Evolutionary conservation across 2,329 filamentous ascomycete genomes (phyloP).

Genomic region (Penicillium decumbens): DNA sequence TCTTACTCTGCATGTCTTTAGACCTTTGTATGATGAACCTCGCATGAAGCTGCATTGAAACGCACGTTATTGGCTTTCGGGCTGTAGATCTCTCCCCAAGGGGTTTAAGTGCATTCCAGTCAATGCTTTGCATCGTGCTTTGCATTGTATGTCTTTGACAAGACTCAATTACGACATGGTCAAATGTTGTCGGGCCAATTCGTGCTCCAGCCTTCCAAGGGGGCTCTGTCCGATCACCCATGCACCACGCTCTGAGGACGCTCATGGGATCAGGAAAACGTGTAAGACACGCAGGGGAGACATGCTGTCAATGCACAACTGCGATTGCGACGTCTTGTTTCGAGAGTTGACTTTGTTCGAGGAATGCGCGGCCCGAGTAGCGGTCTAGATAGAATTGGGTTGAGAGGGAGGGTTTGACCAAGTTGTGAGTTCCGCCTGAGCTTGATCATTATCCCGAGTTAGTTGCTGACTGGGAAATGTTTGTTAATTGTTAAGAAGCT

Average conservation of each 20-base stretch:
- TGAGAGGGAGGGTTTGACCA: neutral
- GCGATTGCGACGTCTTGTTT: neutral
- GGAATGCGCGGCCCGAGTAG: conserved; percentile 7
- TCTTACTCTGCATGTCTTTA: conserved; percentile 3
- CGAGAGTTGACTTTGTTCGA: neutral
- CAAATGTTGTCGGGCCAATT: neutral
- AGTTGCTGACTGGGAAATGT: neutral
- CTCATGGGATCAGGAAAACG: conserved; percentile 12
- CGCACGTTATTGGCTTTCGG: neutral
- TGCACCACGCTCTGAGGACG: conserved; percentile 7
- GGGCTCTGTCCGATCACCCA: conserved; percentile 1
- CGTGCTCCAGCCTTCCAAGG: conserved; percentile 2
- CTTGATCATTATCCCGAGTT: neutral
- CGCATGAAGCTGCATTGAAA: conserved; percentile 14
- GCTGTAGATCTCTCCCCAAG: conserved; percentile 15
- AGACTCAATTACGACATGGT: conserved; percentile 2
- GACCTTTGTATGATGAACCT: conserved; percentile 16
- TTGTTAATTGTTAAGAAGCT: neutral
- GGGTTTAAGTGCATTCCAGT: conserved; percentile 17
- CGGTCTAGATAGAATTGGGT: conserved; percentile 10
- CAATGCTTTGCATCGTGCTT: conserved; percentile 2
- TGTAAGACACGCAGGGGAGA: conserved; percentile 18
- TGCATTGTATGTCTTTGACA: conserved; percentile 3
- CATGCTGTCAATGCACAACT: conserved; percentile 2
- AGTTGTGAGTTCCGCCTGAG: neutral